These are phyloP conservation scores for Podaxis sp. DNA, from an alignment of 768 basidiomycete genomes.

Conservation along the genomic window DNA sequence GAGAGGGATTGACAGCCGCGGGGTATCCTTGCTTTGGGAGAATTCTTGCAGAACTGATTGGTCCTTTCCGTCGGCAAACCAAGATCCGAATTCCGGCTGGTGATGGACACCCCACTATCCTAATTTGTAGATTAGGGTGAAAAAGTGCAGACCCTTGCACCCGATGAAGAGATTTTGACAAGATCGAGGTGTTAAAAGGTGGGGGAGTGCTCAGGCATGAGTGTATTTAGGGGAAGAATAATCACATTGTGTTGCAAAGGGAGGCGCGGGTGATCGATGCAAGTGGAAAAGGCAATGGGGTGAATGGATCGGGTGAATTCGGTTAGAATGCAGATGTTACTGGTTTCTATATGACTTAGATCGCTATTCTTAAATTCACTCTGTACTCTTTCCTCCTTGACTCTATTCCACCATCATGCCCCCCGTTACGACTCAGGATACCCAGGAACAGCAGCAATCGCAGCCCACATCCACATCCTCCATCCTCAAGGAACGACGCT, in stretches of 20 bases:
- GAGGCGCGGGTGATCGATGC: not conserved
- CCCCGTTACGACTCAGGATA: conserved; percentile 41
- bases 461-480: conserved; percentile 37
- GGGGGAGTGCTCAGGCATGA: not conserved
- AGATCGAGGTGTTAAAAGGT: not conserved
- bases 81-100: not conserved
- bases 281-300: not conserved
- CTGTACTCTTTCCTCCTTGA: conserved; percentile 23
- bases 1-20: not conserved
- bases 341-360: conserved; percentile 26
- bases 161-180: not conserved
- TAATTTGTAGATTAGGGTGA: not conserved
- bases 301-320: conserved; percentile 35
- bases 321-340: conserved; percentile 20
- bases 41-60: not conserved
- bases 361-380: conserved; percentile 17
- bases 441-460: conserved; percentile 40
- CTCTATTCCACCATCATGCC: conserved; percentile 45
- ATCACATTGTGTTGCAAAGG: not conserved
- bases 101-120: not conserved
- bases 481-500: conserved; percentile 76
- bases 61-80: not conserved
- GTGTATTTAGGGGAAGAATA: not conserved
- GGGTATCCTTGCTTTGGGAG: not conserved
- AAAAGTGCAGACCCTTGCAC: conserved; percentile 6